Conservation (phyloP, 2,329 filamentous ascomycete genomes). For the Pleurostoma richardsiae region DNA sequence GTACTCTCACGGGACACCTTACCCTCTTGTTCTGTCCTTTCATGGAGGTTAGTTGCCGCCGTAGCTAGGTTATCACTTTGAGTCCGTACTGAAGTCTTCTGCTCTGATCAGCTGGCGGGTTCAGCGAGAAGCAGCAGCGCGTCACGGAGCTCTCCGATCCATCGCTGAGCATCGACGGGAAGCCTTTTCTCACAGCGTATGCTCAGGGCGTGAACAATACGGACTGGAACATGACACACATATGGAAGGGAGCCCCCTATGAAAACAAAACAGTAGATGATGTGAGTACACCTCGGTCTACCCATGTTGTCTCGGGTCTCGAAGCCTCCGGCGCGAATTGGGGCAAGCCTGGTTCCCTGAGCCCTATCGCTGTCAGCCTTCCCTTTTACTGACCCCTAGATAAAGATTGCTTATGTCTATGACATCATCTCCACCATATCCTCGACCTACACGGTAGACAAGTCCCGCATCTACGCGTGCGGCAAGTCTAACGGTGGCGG, state of each 20-base stretch:
- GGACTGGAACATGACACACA: constrained; percentile 14
- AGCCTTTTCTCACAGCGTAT: constrained; percentile 16
- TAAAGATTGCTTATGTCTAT: constrained; percentile 15
- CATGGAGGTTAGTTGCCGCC: constrained; percentile 12
- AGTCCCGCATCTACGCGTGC: constrained; percentile 11
- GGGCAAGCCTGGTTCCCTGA: neutral
- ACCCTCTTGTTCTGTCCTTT: constrained; percentile 15
- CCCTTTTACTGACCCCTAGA: neutral
- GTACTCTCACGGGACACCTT: constrained; percentile 9
- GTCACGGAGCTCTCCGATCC: constrained; percentile 17
- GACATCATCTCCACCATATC: constrained; percentile 14
- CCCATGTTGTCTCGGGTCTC: neutral
- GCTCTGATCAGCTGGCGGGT: constrained; percentile 15
- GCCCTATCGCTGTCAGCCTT: neutral
- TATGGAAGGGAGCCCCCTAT: constrained; percentile 18
- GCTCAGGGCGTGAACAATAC: constrained; percentile 17
- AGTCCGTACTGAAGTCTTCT: too few species aligned
- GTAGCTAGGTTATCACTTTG: too few species aligned
- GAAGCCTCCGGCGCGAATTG: too few species aligned
- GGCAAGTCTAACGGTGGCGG: constrained; percentile 15
- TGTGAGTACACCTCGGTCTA: constrained; percentile 1
- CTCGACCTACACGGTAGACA: constrained; percentile 12
- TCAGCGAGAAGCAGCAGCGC: constrained; percentile 15
- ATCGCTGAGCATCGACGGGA: constrained; percentile 14
- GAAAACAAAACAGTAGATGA: constrained; percentile 17